Evolutionary conservation across 352 stramenopile genomes (phyloP), one percentile per base, ranked within the genome.

Genomic region (Halophytophthora batemanensis): DNA sequence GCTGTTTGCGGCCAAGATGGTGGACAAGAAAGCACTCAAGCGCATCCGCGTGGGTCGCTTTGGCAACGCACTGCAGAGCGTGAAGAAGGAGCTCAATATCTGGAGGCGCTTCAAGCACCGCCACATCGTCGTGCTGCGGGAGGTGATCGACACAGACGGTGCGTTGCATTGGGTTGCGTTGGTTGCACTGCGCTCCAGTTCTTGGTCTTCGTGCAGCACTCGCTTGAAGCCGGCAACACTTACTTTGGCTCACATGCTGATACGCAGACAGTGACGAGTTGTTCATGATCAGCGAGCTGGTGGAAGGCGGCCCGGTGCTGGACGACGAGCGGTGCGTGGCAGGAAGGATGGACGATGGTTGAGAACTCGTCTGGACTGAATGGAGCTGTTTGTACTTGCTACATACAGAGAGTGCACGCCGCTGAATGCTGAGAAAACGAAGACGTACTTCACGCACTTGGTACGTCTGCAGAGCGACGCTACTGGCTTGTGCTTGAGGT

Each of bases 71-170:
- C 42, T 93, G 14, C 80, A 93, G 45, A 78, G 56, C 8, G 68
- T 89, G 17, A 95, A 98, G 70, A 93, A 90, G 45, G 95, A 98
- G 49, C 94, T 98, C 58, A 87, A 76, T n/a, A 93, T 98, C 12
- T 98, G 98, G 95, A 98, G 98, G 66, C 93, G 93, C 36, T 84
- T 99, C 46, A 87, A 88, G 38, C 96, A 99, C 74, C 89, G 93
- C 0, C 97, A 98, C 64, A 79, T 98, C 11, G 92, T 98, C 3
- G 53, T 84, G 18, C 64, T 99, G 13, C 82, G 86, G 21, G 95
- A 99, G 75, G 93, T 98, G n/a, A 98, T 99, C 55, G 94, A 98
- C 61, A 92, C 71, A 11, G 77, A 90, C 31, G 73, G 82, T 90
- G 36, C n/a, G 71, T 36, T 5, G 2, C 33, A n/a, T n/a, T n/a